Evolutionary conservation across 192 early-diverging fungal genomes (phyloP), one percentile per base, ranked within the genome.

Genomic region (Coemansia sp.): DNA sequence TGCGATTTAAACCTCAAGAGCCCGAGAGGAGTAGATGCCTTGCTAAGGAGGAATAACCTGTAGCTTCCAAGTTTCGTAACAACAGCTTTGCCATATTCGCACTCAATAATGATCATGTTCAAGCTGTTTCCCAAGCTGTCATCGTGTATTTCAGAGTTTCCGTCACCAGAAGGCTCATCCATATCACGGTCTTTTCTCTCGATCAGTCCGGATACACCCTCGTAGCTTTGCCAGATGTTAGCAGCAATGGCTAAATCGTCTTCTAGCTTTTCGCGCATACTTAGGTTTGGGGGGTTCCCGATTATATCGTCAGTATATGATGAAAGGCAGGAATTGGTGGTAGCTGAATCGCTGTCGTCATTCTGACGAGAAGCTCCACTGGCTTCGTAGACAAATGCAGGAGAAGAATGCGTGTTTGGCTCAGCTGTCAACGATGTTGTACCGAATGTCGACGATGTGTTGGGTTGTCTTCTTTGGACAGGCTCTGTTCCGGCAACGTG

Each of bases 241-340:
- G 77, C 77, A 7, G 71, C 77, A 61, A 79, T 72, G 4, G 77
- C 77, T 48, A 79, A 40, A 37, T 79, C 77, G 57, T 73, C 71
- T n/a, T 79, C 77, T 20, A 79, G 77, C 64, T 60, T 61, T 37
- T 79, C 71, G 49, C 77, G 71, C 61, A 45, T 18, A 28, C 42
- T 49, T 20, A 42, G 31, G 33, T 52, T 45, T 16, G 59, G 42
- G 51, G 35, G 35, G 52, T 68, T 61, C 21, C 64, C 64, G n/a
- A 63, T 35, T 2, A 70, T 40, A 3, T 66, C 76, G 16, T 58
- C 67, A 31, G 39, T 58, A n/a, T 64, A 57, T 23, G 77, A 70
- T 6, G 71, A 70, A 16, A 61, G 52, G 16, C 18, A 29, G 7
- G 77, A 79, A 21, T 39, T 67, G 7, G 52, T 37, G 20, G 68